These are phyloP conservation scores for Cystobasidium sp. DNA, from an alignment of 1,284 basidiomycete species.

Conservation along the genomic window DNA sequence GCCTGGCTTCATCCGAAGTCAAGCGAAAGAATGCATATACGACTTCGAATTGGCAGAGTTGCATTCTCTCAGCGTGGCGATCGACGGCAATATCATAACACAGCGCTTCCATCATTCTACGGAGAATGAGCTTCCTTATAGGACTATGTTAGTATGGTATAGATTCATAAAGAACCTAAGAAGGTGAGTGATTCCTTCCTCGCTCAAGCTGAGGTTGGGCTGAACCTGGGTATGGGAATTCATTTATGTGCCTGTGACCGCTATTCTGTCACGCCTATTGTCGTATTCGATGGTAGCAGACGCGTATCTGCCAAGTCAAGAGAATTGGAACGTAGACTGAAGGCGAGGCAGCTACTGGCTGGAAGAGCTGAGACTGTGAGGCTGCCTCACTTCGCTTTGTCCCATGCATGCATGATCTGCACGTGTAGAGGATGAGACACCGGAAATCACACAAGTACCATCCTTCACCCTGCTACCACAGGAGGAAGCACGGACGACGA, in stretches of 20 bases:
- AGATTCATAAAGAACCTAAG: too few relatives aligned
- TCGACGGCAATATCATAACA: conserved; percentile 45
- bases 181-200: too few relatives aligned
- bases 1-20: conserved; percentile 20
- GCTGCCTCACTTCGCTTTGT: background rate
- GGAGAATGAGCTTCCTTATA: conserved; percentile 26
- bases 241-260: too few relatives aligned
- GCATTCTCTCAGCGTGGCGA: conserved; percentile 34
- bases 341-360: too few relatives aligned
- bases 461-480: background rate
- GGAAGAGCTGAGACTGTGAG: too few relatives aligned
- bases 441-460: background rate
- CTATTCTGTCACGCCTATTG: too few relatives aligned
- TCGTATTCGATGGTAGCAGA: too few relatives aligned
- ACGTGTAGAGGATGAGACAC: background rate
- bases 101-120: conserved; percentile 36
- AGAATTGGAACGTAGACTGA: too few relatives aligned
- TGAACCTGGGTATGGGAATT: too few relatives aligned
- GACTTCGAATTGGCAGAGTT: conserved; percentile 21
- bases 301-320: too few relatives aligned
- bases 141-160: conserved; percentile 43
- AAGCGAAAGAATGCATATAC: conserved; percentile 19
- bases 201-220: too few relatives aligned
- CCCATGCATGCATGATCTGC: background rate
- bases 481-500: conserved; percentile 31